Evolutionary conservation across 2,329 filamentous ascomycete species (phyloP).

Genomic region (Xylariaceae sp.): DNA sequence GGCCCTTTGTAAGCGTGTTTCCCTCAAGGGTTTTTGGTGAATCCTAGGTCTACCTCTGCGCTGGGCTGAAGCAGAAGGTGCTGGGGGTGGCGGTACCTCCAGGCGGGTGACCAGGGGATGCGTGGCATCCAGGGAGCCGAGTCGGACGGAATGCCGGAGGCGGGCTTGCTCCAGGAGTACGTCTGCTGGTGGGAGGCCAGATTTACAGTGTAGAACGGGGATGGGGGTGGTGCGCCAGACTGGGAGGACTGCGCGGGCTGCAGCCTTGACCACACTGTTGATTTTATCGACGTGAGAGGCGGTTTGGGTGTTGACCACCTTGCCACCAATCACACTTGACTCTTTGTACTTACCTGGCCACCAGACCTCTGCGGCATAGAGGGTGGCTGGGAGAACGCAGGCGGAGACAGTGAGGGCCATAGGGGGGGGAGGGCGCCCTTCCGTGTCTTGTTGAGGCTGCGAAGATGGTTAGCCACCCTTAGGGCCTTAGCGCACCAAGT

Average conservation of each 20-base stretch:
- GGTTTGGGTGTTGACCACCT: not conserved
- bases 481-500: not conserved
- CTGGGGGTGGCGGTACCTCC: too few relatives aligned
- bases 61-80: too few relatives aligned
- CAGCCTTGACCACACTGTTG: not conserved
- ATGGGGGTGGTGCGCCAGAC: not conserved
- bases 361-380: not conserved
- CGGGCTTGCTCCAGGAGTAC: not conserved
- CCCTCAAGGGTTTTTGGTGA: too few relatives aligned
- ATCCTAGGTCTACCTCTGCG: too few relatives aligned
- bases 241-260: not conserved
- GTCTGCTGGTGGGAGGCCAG: not conserved
- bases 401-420: not conserved
- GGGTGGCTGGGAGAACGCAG: not conserved
- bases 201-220: not conserved
- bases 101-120: not conserved
- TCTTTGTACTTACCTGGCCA: not conserved
- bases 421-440: not conserved
- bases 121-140: not conserved
- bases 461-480: not conserved
- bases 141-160: not conserved
- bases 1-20: not conserved
- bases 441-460: not conserved
- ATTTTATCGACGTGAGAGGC: not conserved
- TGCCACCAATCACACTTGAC: not conserved